Evolutionary conservation across 345 rosid genomes (phyloP).

Genomic region (Aegle marmelos): DNA sequence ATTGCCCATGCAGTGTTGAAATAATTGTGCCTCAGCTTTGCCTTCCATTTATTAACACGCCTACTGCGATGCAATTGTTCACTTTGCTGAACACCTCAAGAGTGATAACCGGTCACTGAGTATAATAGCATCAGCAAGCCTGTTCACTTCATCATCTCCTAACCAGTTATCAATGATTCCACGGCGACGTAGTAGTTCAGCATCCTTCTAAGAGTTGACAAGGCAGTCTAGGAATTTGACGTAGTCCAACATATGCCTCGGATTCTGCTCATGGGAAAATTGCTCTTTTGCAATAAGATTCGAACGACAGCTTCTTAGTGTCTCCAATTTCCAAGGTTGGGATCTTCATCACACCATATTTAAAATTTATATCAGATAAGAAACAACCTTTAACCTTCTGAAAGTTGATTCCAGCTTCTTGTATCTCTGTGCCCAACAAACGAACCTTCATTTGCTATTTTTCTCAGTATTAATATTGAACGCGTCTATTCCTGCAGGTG

Average conservation of each 20-base stretch:
- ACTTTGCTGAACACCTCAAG: not conserved
- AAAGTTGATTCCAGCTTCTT: conserved; percentile 19
- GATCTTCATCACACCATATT: conserved; percentile 11
- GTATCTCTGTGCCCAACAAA: conserved; percentile 12
- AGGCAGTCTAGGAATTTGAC: conserved; percentile 5
- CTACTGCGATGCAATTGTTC: not conserved
- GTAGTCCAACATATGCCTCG: not conserved
- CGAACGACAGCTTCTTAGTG: not conserved
- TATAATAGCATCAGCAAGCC: not conserved
- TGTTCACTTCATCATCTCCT: conserved; percentile 15
- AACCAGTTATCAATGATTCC: conserved; percentile 11
- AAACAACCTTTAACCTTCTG: not conserved
- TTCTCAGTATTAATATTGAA: not conserved
- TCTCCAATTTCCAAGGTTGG: conserved; percentile 1
- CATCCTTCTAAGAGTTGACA: conserved; percentile 7
- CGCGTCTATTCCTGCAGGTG: not conserved
- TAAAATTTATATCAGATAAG: conserved; percentile 5
- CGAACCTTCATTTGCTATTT: not conserved
- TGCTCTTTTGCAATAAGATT: conserved; percentile 20
- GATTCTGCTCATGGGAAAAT: not conserved
- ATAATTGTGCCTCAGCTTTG: conserved; percentile 5
- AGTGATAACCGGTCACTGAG: not conserved
- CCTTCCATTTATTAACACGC: conserved; percentile 12
- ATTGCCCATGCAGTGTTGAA: conserved; percentile 22
- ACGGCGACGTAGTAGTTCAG: not conserved